Evolutionary conservation across 345 rosid species (phyloP).

Genomic region (Carallia brachiata): DNA sequence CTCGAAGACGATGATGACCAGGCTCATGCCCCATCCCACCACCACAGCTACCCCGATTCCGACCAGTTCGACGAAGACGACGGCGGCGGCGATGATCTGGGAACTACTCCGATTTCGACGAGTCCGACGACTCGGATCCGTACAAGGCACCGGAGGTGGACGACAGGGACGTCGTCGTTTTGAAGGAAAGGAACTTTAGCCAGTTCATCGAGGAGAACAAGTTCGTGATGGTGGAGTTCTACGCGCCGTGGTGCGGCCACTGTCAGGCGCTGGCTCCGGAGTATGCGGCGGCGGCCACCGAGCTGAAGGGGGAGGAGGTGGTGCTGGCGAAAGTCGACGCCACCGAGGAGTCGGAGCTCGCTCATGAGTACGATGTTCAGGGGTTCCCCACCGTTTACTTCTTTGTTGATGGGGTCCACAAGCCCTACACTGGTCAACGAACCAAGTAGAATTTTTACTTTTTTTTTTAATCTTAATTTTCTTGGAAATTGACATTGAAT

Average conservation of each 20-base stretch:
- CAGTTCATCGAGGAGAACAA: conserved; percentile 55
- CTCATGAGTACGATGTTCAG: conserved; percentile 74
- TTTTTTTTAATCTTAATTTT: neutral
- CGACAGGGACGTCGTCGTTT: conserved; percentile 84
- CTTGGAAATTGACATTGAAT: neutral
- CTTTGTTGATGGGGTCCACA: conserved; percentile 86
- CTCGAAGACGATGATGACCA: conserved; percentile 54
- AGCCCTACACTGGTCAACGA: conserved; percentile 74
- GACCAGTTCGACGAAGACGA: conserved; percentile 35
- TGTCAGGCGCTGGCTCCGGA: conserved; percentile 97
- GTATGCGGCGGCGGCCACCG: conserved; percentile 97
- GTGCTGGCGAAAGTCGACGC: conserved; percentile 95
- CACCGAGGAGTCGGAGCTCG: conserved; percentile 77
- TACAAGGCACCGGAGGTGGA: conserved; percentile 65
- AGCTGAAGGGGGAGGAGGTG: conserved; percentile 62
- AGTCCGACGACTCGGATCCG: conserved; percentile 41
- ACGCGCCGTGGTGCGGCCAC: conserved; percentile 99
- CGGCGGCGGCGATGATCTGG: conserved; percentile 44
- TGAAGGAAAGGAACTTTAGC: conserved; percentile 76
- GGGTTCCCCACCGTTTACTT: conserved; percentile 88
- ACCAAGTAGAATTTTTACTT: conserved; percentile 52
- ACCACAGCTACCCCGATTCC: conserved; percentile 22
- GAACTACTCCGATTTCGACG: conserved; percentile 61
- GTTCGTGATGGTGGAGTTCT: conserved; percentile 94
- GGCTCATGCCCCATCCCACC: conserved; percentile 18